Conservation (phyloP, 352 stramenopile species). For the Elongisporangium senticosum region DNA sequence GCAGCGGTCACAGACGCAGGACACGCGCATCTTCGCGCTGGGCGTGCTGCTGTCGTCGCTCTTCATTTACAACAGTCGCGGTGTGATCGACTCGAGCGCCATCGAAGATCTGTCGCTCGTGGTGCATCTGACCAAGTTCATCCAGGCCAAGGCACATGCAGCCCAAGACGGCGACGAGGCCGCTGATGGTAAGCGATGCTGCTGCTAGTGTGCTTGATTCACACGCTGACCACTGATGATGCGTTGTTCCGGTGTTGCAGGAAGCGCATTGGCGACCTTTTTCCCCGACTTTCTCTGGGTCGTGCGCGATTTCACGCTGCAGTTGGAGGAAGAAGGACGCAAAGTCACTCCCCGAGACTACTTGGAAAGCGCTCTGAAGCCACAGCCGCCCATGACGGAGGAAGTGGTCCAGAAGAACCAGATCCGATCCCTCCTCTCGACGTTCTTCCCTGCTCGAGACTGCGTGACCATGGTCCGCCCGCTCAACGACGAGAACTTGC, state of each 20-base stretch:
- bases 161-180: constrained; percentile 4
- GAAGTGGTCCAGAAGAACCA: constrained; percentile 55
- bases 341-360: constrained; percentile 61
- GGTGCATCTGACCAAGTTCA: constrained; percentile 72
- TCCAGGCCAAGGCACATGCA: constrained; percentile 35
- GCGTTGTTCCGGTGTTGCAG: constrained; percentile 3
- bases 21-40: constrained; percentile 69
- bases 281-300: constrained; percentile 76
- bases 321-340: constrained; percentile 52
- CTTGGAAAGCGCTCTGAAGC: constrained; percentile 68
- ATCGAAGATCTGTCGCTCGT: constrained; percentile 77
- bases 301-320: constrained; percentile 71
- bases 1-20: constrained; percentile 59
- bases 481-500: constrained; percentile 53
- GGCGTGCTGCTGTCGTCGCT: constrained; percentile 55
- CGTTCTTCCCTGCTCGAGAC: constrained; percentile 71
- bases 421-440: constrained; percentile 47
- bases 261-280: constrained; percentile 44
- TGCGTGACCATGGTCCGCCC: constrained; percentile 78
- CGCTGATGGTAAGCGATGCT: background rate
- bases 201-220: background rate
- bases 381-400: constrained; percentile 35
- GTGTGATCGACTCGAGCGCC: constrained; percentile 67
- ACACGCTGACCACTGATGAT: background rate
- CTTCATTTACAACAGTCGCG: constrained; percentile 79